Evolutionary conservation across 768 basidiomycete species (phyloP).

Genomic region (Xerocomus potaroensis): DNA sequence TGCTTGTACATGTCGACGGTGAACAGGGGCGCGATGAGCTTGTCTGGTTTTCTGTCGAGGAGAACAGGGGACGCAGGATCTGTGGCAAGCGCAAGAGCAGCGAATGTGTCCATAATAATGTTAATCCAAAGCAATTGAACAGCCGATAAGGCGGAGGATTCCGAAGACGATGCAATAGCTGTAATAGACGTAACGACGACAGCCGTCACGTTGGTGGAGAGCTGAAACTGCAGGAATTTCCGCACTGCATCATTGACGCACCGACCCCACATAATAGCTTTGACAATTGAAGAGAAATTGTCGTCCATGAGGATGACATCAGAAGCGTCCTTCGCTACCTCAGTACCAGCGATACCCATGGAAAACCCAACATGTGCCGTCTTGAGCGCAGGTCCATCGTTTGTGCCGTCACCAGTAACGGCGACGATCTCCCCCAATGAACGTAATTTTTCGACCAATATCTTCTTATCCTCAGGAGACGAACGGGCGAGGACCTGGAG

Average conservation of each 20-base stretch:
- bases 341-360: slow-evolving; percentile 95
- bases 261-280: slow-evolving; percentile 98
- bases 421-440: slow-evolving; percentile 86
- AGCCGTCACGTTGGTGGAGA: slow-evolving; percentile 92
- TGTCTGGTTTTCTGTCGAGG: slow-evolving; percentile 88
- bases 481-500: slow-evolving; percentile 97
- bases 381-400: slow-evolving; percentile 95
- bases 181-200: slow-evolving; percentile 92
- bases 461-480: slow-evolving; percentile 94
- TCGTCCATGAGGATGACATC: slow-evolving; percentile 99
- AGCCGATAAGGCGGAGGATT: slow-evolving; percentile 85
- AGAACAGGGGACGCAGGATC: slow-evolving; percentile 83
- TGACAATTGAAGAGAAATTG: slow-evolving; percentile 93
- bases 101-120: slow-evolving; percentile 98
- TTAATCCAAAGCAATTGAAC: slow-evolving; percentile 99
- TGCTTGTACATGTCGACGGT: slow-evolving; percentile 95
- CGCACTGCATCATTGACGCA: slow-evolving; percentile 97
- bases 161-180: slow-evolving; percentile 72
- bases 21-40: slow-evolving; percentile 85
- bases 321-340: slow-evolving; percentile 98
- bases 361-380: slow-evolving; percentile 96
- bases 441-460: slow-evolving; percentile 86
- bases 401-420: slow-evolving; percentile 97
- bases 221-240: slow-evolving; percentile 96
- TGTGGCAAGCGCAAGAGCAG: slow-evolving; percentile 94